Conservation (phyloP, 2,329 filamentous ascomycete genomes). For the Ceratocystis variospora region DNA sequence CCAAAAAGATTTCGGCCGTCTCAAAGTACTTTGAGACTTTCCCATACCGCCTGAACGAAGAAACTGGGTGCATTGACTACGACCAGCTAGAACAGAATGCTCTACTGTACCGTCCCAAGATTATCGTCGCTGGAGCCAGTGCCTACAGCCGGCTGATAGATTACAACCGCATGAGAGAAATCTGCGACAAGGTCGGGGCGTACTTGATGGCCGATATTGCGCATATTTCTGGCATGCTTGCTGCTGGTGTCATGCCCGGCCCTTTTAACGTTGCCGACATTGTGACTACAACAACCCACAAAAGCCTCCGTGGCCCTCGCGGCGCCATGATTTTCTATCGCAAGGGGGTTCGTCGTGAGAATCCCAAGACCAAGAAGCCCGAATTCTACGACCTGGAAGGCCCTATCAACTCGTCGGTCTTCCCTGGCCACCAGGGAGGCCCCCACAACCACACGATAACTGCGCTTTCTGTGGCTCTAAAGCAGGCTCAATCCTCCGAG, state of each 20-base stretch:
- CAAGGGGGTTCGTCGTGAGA: conserved; percentile 70
- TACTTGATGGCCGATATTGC: conserved; percentile 96
- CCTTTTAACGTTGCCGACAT: conserved; percentile 86
- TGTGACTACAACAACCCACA: conserved; percentile 96
- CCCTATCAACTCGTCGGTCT: conserved; percentile 92
- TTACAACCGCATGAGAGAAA: conserved; percentile 81
- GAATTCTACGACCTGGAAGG: conserved; percentile 79
- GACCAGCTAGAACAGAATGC: conserved; percentile 78
- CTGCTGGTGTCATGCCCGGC: conserved; percentile 77
- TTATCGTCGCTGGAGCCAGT: conserved; percentile 86
- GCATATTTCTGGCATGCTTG: conserved; percentile 88
- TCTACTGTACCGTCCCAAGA: conserved; percentile 81
- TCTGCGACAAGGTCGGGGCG: conserved; percentile 79
- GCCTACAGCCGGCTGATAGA: conserved; percentile 95
- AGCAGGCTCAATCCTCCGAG: conserved; percentile 78
- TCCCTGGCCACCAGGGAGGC: conserved; percentile 94
- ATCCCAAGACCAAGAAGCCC: conserved; percentile 75
- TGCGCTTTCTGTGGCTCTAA: conserved; percentile 81
- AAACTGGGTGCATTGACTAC: conserved; percentile 91
- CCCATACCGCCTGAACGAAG: conserved; percentile 81
- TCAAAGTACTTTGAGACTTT: conserved; percentile 99
- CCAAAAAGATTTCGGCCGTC: conserved; percentile 90
- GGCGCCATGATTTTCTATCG: conserved; percentile 98
- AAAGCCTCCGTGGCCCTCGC: conserved; percentile 85
- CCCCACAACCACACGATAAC: conserved; percentile 99